These are phyloP conservation scores for Cucumis sativus DNA, from an alignment of 306 rosid species.

Conservation along the genomic window DNA sequence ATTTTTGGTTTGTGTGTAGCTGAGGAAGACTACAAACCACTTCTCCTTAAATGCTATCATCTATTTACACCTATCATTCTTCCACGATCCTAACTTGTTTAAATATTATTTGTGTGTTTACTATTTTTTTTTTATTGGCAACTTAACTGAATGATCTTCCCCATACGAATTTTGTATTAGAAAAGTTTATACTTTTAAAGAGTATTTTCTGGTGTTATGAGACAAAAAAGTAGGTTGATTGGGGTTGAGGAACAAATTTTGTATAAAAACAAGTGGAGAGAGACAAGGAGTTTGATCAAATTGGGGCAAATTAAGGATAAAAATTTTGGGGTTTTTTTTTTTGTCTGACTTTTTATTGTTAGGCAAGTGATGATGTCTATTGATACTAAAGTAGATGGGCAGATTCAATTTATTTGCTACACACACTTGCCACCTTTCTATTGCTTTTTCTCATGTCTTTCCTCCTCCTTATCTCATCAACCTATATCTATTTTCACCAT, in stretches of 20 bases:
- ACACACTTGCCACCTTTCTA: neutral
- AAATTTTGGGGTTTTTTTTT: neutral
- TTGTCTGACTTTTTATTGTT: conserved; percentile 7
- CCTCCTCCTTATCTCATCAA: neutral
- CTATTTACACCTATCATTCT: no score
- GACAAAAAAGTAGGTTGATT: neutral
- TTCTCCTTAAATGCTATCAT: no score
- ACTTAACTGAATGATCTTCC: neutral
- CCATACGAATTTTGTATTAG: neutral
- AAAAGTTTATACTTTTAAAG: neutral
- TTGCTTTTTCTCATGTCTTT: neutral
- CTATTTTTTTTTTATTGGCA: no score
- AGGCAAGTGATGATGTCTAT: conserved; percentile 2
- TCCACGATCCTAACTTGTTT: no score
- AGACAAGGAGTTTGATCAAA: neutral
- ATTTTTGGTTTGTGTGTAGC: no score
- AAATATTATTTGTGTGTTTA: no score
- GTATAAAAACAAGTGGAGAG: neutral
- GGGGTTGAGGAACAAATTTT: neutral
- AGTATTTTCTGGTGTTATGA: neutral
- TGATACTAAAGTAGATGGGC: neutral
- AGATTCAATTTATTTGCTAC: neutral
- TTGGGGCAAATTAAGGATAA: neutral
- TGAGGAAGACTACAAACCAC: no score
- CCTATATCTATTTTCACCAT: neutral